Percentiles rank a stretch among this genome's conserved stretches.
Evolutionary conservation across 192 early-diverging fungal species (phyloP).

Genomic region (Entomortierella parvispora): DNA sequence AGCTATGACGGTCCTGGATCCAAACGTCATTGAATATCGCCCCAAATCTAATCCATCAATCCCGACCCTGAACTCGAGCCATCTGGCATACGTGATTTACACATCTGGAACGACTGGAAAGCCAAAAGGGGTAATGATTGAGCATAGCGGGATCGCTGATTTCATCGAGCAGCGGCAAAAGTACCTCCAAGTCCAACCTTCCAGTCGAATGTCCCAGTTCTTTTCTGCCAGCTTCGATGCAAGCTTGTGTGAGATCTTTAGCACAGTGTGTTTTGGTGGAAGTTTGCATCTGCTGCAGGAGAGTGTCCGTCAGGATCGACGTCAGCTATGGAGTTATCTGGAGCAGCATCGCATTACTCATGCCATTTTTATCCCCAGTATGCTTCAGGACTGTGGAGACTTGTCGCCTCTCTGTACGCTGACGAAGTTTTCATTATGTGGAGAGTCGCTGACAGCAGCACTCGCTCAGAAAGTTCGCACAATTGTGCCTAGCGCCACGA

Average conservation of each 20-base stretch:
- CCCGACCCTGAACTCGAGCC: no score
- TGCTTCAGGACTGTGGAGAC: conserved; percentile 11
- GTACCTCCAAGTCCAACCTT: neutral
- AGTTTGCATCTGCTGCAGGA: conserved; percentile 6
- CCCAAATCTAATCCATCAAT: no score
- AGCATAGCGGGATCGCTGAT: no score
- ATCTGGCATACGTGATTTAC: no score
- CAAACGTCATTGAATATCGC: no score
- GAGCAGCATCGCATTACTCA: neutral
- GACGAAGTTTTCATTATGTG: neutral
- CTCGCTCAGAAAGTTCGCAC: neutral
- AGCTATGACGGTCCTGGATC: no score
- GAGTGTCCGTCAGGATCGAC: neutral
- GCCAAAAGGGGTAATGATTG: no score
- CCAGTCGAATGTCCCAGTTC: conserved; percentile 14
- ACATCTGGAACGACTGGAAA: no score
- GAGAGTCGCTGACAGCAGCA: neutral
- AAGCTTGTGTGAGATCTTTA: conserved; percentile 13
- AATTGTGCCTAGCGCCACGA: neutral
- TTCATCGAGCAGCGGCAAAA: neutral
- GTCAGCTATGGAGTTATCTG: neutral
- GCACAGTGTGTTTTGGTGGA: conserved; percentile 1
- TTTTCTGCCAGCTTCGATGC: conserved; percentile 16
- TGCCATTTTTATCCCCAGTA: neutral
- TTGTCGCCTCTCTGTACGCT: neutral